A percentile compares a stretch with the other conserved stretches of the same genome.
These are phyloP conservation scores for Clitopilus hobsonii DNA, from an alignment of 768 basidiomycete species.

Conservation along the genomic window DNA sequence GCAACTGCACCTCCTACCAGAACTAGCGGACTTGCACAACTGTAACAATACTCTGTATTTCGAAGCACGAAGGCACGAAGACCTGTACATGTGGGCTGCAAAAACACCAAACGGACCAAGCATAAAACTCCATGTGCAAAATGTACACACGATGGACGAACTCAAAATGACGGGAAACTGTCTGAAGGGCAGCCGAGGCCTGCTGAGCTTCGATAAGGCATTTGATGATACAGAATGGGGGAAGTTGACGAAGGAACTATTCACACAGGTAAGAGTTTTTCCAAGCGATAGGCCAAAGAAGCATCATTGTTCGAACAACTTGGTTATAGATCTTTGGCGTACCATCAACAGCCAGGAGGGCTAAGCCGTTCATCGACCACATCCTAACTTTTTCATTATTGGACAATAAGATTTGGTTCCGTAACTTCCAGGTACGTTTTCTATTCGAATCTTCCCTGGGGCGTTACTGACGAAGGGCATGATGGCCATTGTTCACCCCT, in stretches of 20 bases:
- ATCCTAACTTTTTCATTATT: conserved; percentile 94
- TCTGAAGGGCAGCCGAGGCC: conserved; percentile 88
- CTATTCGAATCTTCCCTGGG: background rate
- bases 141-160: conserved; percentile 99
- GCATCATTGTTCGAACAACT: conserved; percentile 8
- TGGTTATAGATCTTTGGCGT: conserved; percentile 84
- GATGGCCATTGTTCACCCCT: conserved; percentile 15
- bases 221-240: conserved; percentile 91
- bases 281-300: background rate
- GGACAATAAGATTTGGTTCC: conserved; percentile 98
- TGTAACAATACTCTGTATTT: conserved; percentile 98
- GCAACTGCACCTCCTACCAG: conserved; percentile 86
- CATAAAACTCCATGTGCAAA: conserved; percentile 96
- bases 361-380: conserved; percentile 98
- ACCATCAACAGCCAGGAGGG: conserved; percentile 81
- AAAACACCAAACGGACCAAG: conserved; percentile 98
- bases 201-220: conserved; percentile 86
- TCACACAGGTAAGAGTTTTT: conserved; percentile 71
- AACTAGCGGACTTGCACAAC: conserved; percentile 94
- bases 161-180: conserved; percentile 99
- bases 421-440: conserved; percentile 85
- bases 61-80: conserved; percentile 92
- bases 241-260: conserved; percentile 84
- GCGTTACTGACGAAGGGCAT: no score
- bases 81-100: conserved; percentile 93